Conservation (phyloP, 495 filamentous ascomycete species). For the Terfezia claveryi region DNA sequence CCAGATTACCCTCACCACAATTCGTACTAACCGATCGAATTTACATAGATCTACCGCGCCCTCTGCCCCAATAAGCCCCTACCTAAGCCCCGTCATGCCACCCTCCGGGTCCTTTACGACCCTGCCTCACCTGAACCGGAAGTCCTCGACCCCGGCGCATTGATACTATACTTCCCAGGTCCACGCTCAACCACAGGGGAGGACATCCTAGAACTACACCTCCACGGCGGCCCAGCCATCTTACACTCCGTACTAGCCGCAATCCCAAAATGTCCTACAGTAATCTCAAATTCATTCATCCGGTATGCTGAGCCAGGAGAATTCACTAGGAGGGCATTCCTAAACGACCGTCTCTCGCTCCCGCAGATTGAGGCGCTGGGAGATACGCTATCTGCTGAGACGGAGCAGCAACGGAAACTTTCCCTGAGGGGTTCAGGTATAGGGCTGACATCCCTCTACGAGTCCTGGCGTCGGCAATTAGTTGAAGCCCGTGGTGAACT, state of each 20-base stretch:
- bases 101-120: constrained; percentile 52
- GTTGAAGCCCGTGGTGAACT: constrained; percentile 71
- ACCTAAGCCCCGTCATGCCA: constrained; percentile 54
- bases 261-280: constrained; percentile 30
- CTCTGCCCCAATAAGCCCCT: constrained; percentile 44
- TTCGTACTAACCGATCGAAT: constrained; percentile 4
- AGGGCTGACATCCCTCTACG: constrained; percentile 54
- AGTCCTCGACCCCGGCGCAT: constrained; percentile 57
- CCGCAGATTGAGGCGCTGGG: constrained; percentile 87
- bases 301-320: constrained; percentile 90
- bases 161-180: constrained; percentile 71
- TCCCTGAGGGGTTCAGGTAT: constrained; percentile 44
- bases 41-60: constrained; percentile 38
- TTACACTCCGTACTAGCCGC: constrained; percentile 65
- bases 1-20: constrained; percentile 2
- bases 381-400: constrained; percentile 65
- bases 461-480: constrained; percentile 55
- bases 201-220: constrained; percentile 75
- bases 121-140: constrained; percentile 25
- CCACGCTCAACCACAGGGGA: constrained; percentile 80
- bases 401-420: constrained; percentile 76
- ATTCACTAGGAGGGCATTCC: constrained; percentile 82
- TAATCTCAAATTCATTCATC: constrained; percentile 22
- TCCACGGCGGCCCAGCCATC: constrained; percentile 80
- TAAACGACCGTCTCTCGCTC: constrained; percentile 64